Percentiles rank a stretch among this genome's conserved stretches.
These are phyloP conservation scores for Periconia digitata DNA, from an alignment of 2,329 filamentous ascomycete genomes.

Conservation along the genomic window DNA sequence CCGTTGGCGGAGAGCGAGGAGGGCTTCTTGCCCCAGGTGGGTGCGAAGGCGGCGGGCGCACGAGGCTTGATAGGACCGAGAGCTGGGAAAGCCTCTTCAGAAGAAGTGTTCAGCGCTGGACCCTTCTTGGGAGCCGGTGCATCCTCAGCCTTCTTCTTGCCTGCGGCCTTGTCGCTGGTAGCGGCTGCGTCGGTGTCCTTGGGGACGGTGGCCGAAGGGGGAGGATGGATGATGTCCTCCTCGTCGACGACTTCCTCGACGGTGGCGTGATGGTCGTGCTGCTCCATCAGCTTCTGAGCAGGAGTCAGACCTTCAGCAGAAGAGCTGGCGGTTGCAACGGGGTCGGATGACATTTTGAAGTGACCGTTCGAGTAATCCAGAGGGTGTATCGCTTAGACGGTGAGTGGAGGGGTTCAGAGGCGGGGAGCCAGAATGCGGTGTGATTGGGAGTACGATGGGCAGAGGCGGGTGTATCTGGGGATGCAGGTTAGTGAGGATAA, in stretches of 20 bases:
- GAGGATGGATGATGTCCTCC: constrained; percentile 65
- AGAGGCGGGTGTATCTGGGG: background rate
- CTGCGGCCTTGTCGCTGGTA: constrained; percentile 64
- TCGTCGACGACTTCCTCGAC: constrained; percentile 83
- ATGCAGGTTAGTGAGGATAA: background rate
- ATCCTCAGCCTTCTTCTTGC: constrained; percentile 66
- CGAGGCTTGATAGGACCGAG: constrained; percentile 72
- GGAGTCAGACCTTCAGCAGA: constrained; percentile 41
- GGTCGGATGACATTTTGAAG: constrained; percentile 44
- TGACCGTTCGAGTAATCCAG: constrained; percentile 42
- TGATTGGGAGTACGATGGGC: background rate
- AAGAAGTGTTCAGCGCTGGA: constrained; percentile 72
- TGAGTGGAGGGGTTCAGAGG: constrained; percentile 26
- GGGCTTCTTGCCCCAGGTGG: constrained; percentile 76
- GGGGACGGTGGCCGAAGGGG: constrained; percentile 50
- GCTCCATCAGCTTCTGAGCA: constrained; percentile 64
- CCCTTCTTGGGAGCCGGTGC: constrained; percentile 36
- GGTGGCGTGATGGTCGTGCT: constrained; percentile 67
- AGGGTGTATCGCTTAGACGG: constrained; percentile 39
- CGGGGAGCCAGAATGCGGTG: constrained; percentile 25
- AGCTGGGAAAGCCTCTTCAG: constrained; percentile 91
- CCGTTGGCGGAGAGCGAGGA: constrained; percentile 50
- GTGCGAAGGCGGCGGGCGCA: constrained; percentile 61
- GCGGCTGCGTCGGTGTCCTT: constrained; percentile 23
- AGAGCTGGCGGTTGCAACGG: constrained; percentile 33